Evolutionary conservation across 129 eudicot species (phyloP).

Genomic region (Tanacetum coccineum): DNA sequence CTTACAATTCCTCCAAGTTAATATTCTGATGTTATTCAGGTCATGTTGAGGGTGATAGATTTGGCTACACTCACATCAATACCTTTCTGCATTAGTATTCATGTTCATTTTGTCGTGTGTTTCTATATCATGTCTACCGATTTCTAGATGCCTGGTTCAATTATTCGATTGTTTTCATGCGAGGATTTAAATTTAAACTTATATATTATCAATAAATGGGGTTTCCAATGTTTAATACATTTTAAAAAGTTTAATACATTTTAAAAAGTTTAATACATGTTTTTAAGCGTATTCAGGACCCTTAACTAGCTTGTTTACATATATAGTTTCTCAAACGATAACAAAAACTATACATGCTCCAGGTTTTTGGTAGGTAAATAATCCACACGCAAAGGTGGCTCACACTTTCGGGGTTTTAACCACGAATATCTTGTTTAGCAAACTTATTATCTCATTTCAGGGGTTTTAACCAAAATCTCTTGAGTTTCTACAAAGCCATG

Average conservation of each 20-base stretch:
- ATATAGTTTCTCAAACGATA: background rate
- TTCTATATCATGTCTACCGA: background rate
- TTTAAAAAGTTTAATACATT: too few species aligned
- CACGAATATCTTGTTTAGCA: background rate
- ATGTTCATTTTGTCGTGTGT: slow-evolving; percentile 16
- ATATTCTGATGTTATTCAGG: background rate
- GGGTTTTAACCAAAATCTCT: background rate
- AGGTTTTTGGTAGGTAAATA: background rate
- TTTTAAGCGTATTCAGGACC: background rate
- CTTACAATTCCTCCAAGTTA: background rate
- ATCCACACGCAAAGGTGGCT: slow-evolving; percentile 1
- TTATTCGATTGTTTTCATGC: slow-evolving; percentile 6
- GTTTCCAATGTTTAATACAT: background rate
- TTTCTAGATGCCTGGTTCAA: slow-evolving; percentile 11
- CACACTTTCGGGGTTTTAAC: background rate
- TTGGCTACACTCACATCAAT: slow-evolving; percentile 4
- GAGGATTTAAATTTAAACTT: background rate
- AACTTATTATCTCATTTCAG: background rate
- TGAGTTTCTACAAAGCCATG: background rate
- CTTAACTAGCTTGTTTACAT: background rate
- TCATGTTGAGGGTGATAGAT: slow-evolving; percentile 2
- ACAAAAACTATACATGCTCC: background rate
- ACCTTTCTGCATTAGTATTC: background rate
- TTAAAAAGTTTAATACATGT: background rate
- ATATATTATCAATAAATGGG: too few species aligned